Base-by-base conservation (phyloP, 1,284 basidiomycete species). In the Cutaneotrichosporon curvatum region DNA sequence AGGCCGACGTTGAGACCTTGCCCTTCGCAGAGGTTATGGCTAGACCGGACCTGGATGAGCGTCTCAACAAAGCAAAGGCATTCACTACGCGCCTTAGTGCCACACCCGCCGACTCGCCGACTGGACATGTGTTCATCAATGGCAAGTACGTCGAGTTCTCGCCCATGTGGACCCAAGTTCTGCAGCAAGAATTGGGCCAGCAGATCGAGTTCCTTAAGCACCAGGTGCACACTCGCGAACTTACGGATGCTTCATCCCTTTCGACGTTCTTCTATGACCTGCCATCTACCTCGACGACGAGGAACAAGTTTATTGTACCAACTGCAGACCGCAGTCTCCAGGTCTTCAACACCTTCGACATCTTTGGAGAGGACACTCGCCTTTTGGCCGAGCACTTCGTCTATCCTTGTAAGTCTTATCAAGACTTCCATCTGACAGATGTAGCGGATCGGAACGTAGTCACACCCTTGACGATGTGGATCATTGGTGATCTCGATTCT, bases 191-290 rank as follows among this genome's bases (percentile, higher is more conserved):
- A 12, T 7, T 28, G 12, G 25, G 25, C 12, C 25, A 28, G 25
- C 25, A 28, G 25, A 28, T 28, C 12, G 25, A 28, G 25, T 28
- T 28, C 25, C 12, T 28, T 7, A 7, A 28, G 25, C 7, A 12
- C 25, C 7, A 7, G 25, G 25, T 28, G 25, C 25, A 12, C 12
- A 33, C 11, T 11, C 30, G 15, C n/a, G 33, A 19, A n/a, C 15
- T 35, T 2, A 25, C 33, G 1, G 36, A 40, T 22, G 18, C 30
- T 3, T 83, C 87, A 37, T 58, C 72, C 18, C 76, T 90, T 40
- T 72, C 80, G 11, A 84, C 77, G 5, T 87, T 84, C 70, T 96
- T 96, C 73, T 97, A 95, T 65, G 87, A 95, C 62, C 77, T 90
- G 3, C 85, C 89, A 0, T 79, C 78, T 0, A 81, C 87, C 0